These are phyloP conservation scores for Buddleja alternifolia DNA, from an alignment of 257 asterid genomes.

Conservation along the genomic window DNA sequence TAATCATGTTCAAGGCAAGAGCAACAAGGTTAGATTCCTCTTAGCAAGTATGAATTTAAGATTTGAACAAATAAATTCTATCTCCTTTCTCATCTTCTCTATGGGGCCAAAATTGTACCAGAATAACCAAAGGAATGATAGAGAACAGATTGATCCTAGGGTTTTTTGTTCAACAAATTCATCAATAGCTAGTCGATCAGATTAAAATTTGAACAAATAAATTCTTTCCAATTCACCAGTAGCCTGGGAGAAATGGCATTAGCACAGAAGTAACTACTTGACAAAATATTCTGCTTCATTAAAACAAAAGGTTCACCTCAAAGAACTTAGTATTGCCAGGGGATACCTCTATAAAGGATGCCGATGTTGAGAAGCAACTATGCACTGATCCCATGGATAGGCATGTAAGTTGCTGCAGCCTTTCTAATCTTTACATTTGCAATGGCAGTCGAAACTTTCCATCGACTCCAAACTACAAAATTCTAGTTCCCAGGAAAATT, in stretches of 20 bases:
- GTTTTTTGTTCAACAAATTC: neutral
- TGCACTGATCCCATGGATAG: conserved; percentile 50
- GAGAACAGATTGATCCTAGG: too few species aligned
- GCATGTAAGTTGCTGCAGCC: conserved; percentile 45
- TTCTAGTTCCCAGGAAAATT: conserved; percentile 41
- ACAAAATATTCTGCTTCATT: too few species aligned
- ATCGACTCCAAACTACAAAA: conserved; percentile 34
- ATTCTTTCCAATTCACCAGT: neutral
- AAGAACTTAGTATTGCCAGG: conserved; percentile 27
- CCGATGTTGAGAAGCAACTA: conserved; percentile 37
- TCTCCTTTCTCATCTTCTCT: too few species aligned
- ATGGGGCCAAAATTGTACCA: too few species aligned
- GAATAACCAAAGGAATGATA: too few species aligned
- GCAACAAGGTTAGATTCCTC: too few species aligned
- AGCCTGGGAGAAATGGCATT: neutral
- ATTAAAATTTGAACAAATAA: neutral
- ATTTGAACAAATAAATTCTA: too few species aligned
- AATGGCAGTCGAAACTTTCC: conserved; percentile 39
- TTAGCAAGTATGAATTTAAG: too few species aligned
- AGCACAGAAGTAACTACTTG: conserved; percentile 9
- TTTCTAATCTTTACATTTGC: conserved; percentile 37
- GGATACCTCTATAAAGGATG: conserved; percentile 18
- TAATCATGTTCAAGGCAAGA: too few species aligned
- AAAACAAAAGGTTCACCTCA: conserved; percentile 13
- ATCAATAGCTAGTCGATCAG: neutral